phyloP scores from a whole-genome alignment of 2,329 filamentous ascomycete genomes.

The Colletotrichum gigasporum region DNA sequence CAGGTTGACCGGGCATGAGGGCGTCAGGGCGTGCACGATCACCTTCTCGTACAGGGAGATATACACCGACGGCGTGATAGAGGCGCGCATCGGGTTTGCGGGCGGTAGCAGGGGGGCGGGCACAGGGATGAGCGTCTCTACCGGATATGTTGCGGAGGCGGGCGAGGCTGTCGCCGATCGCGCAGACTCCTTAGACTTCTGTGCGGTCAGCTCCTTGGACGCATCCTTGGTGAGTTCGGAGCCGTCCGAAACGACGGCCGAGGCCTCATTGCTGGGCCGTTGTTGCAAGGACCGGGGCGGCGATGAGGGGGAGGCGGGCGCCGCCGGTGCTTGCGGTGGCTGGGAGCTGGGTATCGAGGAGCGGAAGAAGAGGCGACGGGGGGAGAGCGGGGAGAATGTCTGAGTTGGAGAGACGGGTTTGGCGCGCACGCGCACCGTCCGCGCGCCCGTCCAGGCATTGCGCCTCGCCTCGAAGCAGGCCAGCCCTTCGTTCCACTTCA shows the following conservation, averaged over 20 bases:
- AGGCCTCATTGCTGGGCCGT: conserved; percentile 40
- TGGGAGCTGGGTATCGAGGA: conserved; percentile 54
- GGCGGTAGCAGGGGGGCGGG: conserved; percentile 77
- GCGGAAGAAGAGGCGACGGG: conserved; percentile 61
- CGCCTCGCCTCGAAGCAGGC: conserved; percentile 81
- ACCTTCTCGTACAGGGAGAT: conserved; percentile 90
- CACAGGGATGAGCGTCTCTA: conserved; percentile 75
- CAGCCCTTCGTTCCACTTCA: conserved; percentile 82
- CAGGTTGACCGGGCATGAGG: conserved; percentile 89
- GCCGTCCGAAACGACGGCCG: conserved; percentile 51
- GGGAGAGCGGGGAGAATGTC: conserved; percentile 53
- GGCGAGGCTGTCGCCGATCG: conserved; percentile 38
- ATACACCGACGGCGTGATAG: conserved; percentile 79
- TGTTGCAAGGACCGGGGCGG: conserved; percentile 30
- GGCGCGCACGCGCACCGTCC: conserved; percentile 62
- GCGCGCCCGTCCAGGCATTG: conserved; percentile 87
- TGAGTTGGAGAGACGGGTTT: conserved; percentile 53
- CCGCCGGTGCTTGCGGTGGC: conserved; percentile 44
- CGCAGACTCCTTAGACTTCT: conserved; percentile 45
- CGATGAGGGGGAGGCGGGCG: conserved; percentile 33
- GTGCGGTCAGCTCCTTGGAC: conserved; percentile 42
- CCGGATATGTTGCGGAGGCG: conserved; percentile 50
- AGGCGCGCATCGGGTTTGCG: conserved; percentile 79
- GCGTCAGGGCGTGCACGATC: conserved; percentile 80
- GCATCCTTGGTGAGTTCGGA: conserved; percentile 52